A percentile compares a stretch with the other conserved stretches of the same genome.
phyloP scores from a whole-genome alignment of 1,284 basidiomycete species.

The Phlebopus sp. region DNA sequence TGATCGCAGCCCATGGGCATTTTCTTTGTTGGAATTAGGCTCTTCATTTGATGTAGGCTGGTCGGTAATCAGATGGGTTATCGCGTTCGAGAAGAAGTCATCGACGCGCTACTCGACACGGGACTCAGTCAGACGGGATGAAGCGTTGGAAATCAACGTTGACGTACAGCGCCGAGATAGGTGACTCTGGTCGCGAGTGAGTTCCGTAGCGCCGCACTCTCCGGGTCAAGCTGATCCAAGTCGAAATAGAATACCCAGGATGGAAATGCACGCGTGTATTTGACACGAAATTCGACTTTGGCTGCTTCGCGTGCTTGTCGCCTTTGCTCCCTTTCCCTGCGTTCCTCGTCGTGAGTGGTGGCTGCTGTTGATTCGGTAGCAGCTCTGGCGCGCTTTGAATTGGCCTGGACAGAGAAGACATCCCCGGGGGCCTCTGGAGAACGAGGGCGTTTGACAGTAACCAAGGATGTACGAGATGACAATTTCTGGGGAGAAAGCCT shows the following conservation, averaged over 20 bases:
- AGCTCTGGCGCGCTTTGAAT: conserved; percentile 33
- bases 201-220: conserved; percentile 43
- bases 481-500: conserved; percentile 30
- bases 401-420: conserved; percentile 12
- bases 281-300: conserved; percentile 74
- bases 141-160: not conserved
- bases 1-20: conserved; percentile 37
- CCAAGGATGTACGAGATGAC: conserved; percentile 19
- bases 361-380: conserved; percentile 19
- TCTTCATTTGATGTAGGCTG: conserved; percentile 40
- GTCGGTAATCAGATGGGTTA: conserved; percentile 86
- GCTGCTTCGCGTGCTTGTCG: conserved; percentile 55
- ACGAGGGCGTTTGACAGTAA: conserved; percentile 52
- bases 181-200: conserved; percentile 54
- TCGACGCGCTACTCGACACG: conserved; percentile 59
- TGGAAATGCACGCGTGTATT: conserved; percentile 85
- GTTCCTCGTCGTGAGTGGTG: conserved; percentile 28
- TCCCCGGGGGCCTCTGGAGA: conserved; percentile 57
- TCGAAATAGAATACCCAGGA: conserved; percentile 87
- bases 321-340: conserved; percentile 41
- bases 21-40: conserved; percentile 61
- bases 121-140: conserved; percentile 2
- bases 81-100: conserved; percentile 81
- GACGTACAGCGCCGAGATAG: conserved; percentile 77
- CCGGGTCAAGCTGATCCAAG: conserved; percentile 53